phyloP scores from a whole-genome alignment of 495 filamentous ascomycete species.

The Pyronema domesticum region DNA sequence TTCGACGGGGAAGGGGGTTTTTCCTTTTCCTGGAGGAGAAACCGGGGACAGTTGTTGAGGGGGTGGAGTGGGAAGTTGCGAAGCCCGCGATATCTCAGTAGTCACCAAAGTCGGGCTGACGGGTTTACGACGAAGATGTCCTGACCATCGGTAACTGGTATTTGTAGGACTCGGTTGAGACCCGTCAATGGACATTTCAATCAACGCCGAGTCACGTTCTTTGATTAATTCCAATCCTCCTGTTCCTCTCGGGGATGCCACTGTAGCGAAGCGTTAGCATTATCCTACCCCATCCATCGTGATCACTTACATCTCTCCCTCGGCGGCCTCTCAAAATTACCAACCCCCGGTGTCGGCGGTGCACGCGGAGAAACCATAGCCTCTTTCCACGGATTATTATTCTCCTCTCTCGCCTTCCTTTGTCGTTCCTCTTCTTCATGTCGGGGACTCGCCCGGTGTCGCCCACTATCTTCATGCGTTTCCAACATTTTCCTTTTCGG shows the following conservation, averaged over 20 bases:
- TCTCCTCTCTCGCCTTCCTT: background rate
- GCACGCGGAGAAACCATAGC: background rate
- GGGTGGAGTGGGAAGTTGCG: constrained; percentile 28
- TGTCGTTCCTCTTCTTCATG: constrained; percentile 9
- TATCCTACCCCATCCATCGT: no score
- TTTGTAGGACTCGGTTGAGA: background rate
- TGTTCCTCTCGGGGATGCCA: no score
- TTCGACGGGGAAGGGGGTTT: background rate
- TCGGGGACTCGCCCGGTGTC: constrained; percentile 9
- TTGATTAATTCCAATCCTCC: background rate
- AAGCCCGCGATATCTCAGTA: constrained; percentile 3
- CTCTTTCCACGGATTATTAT: constrained; percentile 16
- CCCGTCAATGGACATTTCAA: background rate
- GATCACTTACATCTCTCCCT: no score
- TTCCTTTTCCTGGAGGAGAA: background rate
- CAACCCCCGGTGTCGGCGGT: constrained; percentile 12
- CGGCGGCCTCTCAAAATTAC: no score
- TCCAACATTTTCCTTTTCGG: constrained; percentile 22
- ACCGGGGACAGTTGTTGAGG: constrained; percentile 7
- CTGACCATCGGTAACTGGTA: background rate
- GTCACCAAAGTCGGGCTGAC: constrained; percentile 13
- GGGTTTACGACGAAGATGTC: constrained; percentile 14
- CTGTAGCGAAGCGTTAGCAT: no score
- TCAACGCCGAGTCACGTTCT: background rate
- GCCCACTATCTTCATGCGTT: constrained; percentile 13